Base-by-base conservation (phyloP, 1,284 basidiomycete species). In the Lignosus rhinocerotis region DNA sequence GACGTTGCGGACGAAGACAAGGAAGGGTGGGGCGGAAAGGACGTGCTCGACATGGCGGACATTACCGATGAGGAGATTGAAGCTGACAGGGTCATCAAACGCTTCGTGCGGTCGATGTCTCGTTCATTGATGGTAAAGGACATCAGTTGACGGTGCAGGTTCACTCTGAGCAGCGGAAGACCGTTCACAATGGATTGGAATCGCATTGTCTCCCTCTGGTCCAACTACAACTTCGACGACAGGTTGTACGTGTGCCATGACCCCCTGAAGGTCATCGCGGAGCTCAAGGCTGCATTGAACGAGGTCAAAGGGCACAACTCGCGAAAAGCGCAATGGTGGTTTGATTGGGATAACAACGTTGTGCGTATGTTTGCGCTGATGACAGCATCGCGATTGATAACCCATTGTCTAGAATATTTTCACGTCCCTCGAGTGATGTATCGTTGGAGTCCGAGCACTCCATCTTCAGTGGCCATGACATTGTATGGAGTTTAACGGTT, bases 301-400 rank as follows among this genome's bases (percentile, higher is more conserved):
- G 55, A 51, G 10, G 36, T 21, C 30, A 44, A 38, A 10, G 21
- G 17, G 2, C 19, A n/a, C 16, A 17, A 17, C 25, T 33, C 2
- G 44, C 36, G n/a, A 51, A 19, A 33, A 25, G 25, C 44, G 36
- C 50, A 42, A 14, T 56, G 55, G 50, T 56, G 44, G 43, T 56
- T 21, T 11, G 50, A 51, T 30, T 56, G 43, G 36, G 25, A 42
- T 14, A 56, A 51, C 25, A 44, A 56, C 10, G 42, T 43, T 6
- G 55, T 56, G 41, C n/a, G 55, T 56, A 46, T 46, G 25, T 25
- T 25, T 4, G 25, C 25, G 25, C 25, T 25, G 25, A 25, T 25
- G 25, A 25, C 25, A 25, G 25, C 4, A 25, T 2, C 25, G 25
- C 25, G 25, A 25, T 25, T 25, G 4, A 4, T 25, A 25, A 25